Base-by-base conservation (phyloP, 306 rosid genomes). In the Herpetospermum pedunculosum region DNA sequence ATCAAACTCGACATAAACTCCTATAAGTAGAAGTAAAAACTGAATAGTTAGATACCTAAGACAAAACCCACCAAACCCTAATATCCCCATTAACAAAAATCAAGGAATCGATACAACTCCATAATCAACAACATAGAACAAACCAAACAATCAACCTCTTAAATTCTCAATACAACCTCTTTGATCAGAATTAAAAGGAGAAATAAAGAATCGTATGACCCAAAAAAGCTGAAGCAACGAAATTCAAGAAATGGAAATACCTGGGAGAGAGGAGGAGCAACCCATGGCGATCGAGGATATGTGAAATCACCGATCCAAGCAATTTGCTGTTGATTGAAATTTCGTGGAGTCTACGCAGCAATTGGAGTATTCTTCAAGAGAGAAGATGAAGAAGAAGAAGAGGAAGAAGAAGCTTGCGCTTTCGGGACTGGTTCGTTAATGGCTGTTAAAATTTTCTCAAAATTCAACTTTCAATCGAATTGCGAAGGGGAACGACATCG, bases 251-350 rank as follows among this genome's bases (percentile, higher is more conserved):
- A 52, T 30, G 75, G 57, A 18, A 19, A 79, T 80, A 90, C 98
- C 94, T 16, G 89, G 88, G 78, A 83, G 38, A 80, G 98, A 93
- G 40, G 94, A 80, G 21, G 92, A 83, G 84, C 97, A 90, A 82
- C 97, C 98, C 98, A 93, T 77, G 37, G 6, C 38, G 46, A 73
- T 73, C 21, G 23, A 73, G 57, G 44, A 2, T 49, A 18, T 50
- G 4, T 72, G 37, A 63, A 32, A 52, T 11, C n/a, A 49, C 2
- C 46, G 34, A 50, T n/a, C 21, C 32, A 50, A 53, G 76, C 1
- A 72, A 52, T 72, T 16, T 5, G n/a, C 32, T 30, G 38, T 32
- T 2, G 2, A 72, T 72, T 21, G 19, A 48, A 48, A 32, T 28
- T 19, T 30, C 23, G 7, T 43, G n/a, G 34, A 68, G 34, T 40